These are phyloP conservation scores for Kodamaea fungicola DNA, from an alignment of 1,139 yeast species.

Conservation along the genomic window DNA sequence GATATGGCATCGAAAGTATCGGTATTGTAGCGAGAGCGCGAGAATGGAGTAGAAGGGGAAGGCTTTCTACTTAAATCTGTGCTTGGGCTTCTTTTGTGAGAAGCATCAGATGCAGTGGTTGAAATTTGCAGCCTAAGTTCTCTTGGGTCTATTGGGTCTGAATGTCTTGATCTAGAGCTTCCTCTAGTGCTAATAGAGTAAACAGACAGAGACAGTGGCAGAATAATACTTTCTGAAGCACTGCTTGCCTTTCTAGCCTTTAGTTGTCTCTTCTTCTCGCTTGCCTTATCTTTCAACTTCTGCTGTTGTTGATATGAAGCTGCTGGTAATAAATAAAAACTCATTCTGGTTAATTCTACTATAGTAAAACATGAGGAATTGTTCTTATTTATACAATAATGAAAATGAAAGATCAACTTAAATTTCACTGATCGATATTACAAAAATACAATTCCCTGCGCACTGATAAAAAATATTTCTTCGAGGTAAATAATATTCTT, in stretches of 20 bases:
- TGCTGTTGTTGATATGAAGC: conserved; percentile 19
- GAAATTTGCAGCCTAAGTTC: not conserved
- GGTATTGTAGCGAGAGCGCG: not conserved
- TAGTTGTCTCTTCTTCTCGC: conserved; percentile 10
- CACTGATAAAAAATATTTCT: not conserved
- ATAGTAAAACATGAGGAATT: too few species aligned
- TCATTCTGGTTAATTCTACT: conserved; percentile 8
- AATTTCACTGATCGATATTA: not conserved
- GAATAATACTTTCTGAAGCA: not conserved
- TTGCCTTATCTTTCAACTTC: conserved; percentile 15
- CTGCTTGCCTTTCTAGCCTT: not conserved
- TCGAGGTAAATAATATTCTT: not conserved
- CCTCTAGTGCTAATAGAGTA: not conserved
- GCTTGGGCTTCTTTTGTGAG: not conserved
- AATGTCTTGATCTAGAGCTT: not conserved
- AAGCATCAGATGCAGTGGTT: not conserved
- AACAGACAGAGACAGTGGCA: conserved; percentile 1
- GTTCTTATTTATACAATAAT: not conserved
- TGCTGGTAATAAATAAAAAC: conserved; percentile 15
- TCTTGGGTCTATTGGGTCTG: not conserved
- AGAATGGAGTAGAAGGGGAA: not conserved
- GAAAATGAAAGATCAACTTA: not conserved
- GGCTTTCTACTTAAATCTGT: not conserved
- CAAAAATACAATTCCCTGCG: not conserved
- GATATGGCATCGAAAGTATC: conserved; percentile 1